Evolutionary conservation across 2,329 filamentous ascomycete species (phyloP), one percentile per base, ranked within the genome.

Genomic region (Microcyclospora tardicrescens): DNA sequence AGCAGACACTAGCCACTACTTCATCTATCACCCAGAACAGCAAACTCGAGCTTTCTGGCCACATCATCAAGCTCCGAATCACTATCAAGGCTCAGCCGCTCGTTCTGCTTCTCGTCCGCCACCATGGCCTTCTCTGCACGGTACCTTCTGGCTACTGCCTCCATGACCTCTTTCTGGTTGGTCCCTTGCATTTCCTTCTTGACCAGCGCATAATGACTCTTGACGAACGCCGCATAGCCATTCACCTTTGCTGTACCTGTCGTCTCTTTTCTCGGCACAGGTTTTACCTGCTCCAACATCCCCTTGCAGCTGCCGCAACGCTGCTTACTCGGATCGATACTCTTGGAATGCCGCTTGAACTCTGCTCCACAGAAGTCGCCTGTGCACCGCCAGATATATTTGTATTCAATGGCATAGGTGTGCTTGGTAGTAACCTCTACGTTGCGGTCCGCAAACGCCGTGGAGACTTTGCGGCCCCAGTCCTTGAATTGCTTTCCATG

Each of bases 401-500:
- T 93, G 65, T 84, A 94, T 50, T 87, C 81, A 53, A 96, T 96
- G 36, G 79, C 73, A 59, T 95, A 98, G 27, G 68, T 73, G 61
- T 98, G 89, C 55, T 84, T 93, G 0, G 87, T 95, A 1, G 86
- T 94, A 14, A 96, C 84, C 28, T 79, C 64, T 33, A 95, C 63
- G 3, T 75, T 79, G 2, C 75, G 67, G 34, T 71, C 56, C 2
- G 65, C 69, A 48, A 87, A 83, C 0, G 67, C 68, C 2, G 46
- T 49, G 64, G 73, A 60, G 65, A 75, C 58, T 67, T 73, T 36
- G 58, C 52, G 3, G 68, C 79, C 77, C 75, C 85, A 94, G 1
- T 61, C 56, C 59, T 93, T 87, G 70, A 95, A 95, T 51, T 84
- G 81, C 10, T 73, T 71, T 15, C 87, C 87, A 56, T 95, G 87